Percentiles rank a stretch among this genome's conserved stretches.
Evolutionary conservation across 441 rosid genomes (phyloP).

Genomic region (Euphorbia celastroides): DNA sequence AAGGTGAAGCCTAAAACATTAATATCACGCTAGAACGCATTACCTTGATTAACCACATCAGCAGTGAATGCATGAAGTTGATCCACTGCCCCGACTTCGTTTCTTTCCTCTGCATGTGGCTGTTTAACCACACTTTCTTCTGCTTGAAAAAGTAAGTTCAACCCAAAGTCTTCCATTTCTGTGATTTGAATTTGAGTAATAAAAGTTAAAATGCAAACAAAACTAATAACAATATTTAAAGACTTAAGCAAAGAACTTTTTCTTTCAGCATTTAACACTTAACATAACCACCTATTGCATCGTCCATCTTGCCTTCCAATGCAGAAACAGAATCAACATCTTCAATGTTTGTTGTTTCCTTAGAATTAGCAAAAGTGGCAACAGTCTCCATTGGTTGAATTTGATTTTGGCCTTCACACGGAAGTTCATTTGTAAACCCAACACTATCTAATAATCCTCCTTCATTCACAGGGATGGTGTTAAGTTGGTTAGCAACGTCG

Average conservation of each 20-base stretch:
- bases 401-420: no score
- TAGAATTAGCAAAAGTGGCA: no score
- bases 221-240: background rate
- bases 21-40: background rate
- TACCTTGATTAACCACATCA: slow-evolving; percentile 19
- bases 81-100: background rate
- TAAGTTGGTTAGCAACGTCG: background rate
- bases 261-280: slow-evolving; percentile 6
- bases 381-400: no score
- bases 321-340: slow-evolving; percentile 1
- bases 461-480: no score
- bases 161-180: slow-evolving; percentile 19
- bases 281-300: slow-evolving; percentile 19
- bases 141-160: slow-evolving; percentile 17
- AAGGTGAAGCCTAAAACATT: background rate
- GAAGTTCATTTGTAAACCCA: no score
- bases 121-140: slow-evolving; percentile 12
- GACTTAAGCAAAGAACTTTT: background rate
- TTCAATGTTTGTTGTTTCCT: background rate
- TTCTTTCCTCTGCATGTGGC: slow-evolving; percentile 1
- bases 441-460: no score
- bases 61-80: slow-evolving; percentile 3
- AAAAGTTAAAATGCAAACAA: background rate
- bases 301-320: slow-evolving; percentile 3
- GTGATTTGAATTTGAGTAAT: slow-evolving; percentile 8